phyloP scores from a whole-genome alignment of 352 stramenopile species.

The Phytophthora nicotianae region DNA sequence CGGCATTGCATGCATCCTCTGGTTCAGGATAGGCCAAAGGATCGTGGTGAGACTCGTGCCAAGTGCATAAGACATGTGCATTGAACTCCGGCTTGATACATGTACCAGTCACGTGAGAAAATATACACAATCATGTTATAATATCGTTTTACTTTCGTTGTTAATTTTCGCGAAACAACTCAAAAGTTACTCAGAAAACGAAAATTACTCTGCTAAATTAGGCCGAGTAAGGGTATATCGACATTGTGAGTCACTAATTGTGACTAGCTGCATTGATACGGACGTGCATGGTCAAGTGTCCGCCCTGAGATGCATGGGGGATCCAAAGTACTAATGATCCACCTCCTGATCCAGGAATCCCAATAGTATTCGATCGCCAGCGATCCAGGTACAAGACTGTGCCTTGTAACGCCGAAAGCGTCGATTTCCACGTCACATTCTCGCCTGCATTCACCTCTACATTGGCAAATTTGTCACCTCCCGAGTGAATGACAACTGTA shows the following conservation, averaged over 20 bases:
- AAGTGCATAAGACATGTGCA: conserved; percentile 1
- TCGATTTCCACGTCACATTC: conserved; percentile 6
- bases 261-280: conserved; percentile 14
- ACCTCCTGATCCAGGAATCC: conserved; percentile 15
- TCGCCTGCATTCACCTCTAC: conserved; percentile 16
- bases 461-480: neutral
- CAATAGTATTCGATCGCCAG: conserved; percentile 17
- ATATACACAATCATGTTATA: too few relatives aligned
- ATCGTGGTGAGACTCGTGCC: neutral
- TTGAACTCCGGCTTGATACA: conserved; percentile 1
- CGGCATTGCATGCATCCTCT: conserved; percentile 6
- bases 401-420: conserved; percentile 1
- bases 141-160: too few relatives aligned
- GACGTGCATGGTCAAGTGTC: conserved; percentile 16
- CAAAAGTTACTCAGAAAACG: too few relatives aligned
- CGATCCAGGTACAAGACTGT: conserved; percentile 18
- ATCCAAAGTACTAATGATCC: conserved; percentile 24
- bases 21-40: conserved; percentile 6
- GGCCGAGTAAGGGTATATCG: too few relatives aligned
- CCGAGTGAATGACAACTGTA: conserved; percentile 19
- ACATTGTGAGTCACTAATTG: too few relatives aligned
- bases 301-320: conserved; percentile 6
- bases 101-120: neutral
- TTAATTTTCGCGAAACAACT: neutral
- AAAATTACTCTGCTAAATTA: neutral